Evolutionary conservation across 345 rosid genomes (phyloP).

Genomic region (Boechera stricta): DNA sequence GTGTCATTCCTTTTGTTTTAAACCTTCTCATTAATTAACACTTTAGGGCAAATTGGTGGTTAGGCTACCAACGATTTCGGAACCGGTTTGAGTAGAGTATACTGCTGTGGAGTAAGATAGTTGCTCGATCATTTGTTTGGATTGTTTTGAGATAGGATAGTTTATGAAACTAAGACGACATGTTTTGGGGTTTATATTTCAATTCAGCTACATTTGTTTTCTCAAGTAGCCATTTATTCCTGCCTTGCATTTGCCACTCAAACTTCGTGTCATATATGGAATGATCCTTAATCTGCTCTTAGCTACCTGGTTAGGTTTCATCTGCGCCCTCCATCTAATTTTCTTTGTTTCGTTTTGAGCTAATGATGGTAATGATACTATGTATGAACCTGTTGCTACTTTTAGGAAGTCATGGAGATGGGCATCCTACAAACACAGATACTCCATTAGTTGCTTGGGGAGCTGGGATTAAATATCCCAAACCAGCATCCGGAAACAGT

Average conservation of each 20-base stretch:
- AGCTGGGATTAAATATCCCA: slow-evolving; percentile 84
- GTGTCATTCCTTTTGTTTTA: slow-evolving; percentile 2
- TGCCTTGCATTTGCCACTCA: slow-evolving; percentile 26
- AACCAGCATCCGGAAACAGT: slow-evolving; percentile 47
- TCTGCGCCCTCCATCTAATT: slow-evolving; percentile 25
- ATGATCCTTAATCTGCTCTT: slow-evolving; percentile 19
- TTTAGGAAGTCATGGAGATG: slow-evolving; percentile 95
- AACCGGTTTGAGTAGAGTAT: slow-evolving; percentile 10
- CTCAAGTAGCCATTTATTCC: slow-evolving; percentile 26
- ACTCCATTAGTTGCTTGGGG: slow-evolving; percentile 99
- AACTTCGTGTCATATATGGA: slow-evolving; percentile 22
- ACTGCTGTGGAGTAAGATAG: slow-evolving; percentile 11
- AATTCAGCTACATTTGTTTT: slow-evolving; percentile 12
- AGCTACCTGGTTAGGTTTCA: slow-evolving; percentile 35
- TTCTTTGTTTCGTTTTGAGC: slow-evolving; percentile 4
- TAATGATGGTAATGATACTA: slow-evolving; percentile 37
- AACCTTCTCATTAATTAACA: background rate
- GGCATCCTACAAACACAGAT: slow-evolving; percentile 92
- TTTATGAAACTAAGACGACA: slow-evolving; percentile 9
- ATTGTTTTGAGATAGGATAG: slow-evolving; percentile 22
- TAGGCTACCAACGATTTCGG: slow-evolving; percentile 13
- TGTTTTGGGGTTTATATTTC: slow-evolving; percentile 25
- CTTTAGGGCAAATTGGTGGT: slow-evolving; percentile 4
- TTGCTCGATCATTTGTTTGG: slow-evolving; percentile 26
- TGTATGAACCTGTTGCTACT: background rate